These are phyloP conservation scores for Ambispora gerdemannii DNA, from an alignment of 192 early-diverging fungal species.

Conservation along the genomic window DNA sequence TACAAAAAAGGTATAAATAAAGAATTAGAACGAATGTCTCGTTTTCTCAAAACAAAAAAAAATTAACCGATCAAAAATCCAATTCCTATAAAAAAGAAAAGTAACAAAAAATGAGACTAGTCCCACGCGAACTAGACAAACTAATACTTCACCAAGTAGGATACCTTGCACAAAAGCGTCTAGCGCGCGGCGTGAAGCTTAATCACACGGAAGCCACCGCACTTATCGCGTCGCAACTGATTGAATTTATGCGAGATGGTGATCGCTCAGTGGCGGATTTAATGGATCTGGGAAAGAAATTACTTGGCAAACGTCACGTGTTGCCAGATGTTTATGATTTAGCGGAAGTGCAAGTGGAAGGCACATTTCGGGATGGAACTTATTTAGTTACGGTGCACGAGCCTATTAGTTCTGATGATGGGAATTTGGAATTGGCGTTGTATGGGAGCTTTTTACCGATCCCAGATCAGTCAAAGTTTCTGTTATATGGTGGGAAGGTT, in stretches of 20 bases:
- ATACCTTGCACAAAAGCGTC: conserved; percentile 81
- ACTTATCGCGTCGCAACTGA: conserved; percentile 80
- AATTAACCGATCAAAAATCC: too few relatives aligned
- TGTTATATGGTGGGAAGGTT: conserved; percentile 41
- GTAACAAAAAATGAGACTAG: conserved; percentile 59
- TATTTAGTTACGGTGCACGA: conserved; percentile 93
- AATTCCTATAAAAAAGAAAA: too few relatives aligned
- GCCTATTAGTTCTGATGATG: conserved; percentile 81
- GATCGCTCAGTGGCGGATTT: conserved; percentile 80
- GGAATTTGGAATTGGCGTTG: conserved; percentile 78
- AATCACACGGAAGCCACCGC: conserved; percentile 87
- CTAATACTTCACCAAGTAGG: conserved; percentile 87
- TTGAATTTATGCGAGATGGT: conserved; percentile 91
- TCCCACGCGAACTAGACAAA: conserved; percentile 93
- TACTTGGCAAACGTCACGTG: conserved; percentile 87
- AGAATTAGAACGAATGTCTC: too few relatives aligned
- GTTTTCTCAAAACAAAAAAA: too few relatives aligned
- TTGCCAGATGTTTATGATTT: conserved; percentile 66
- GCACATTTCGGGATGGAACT: conserved; percentile 90
- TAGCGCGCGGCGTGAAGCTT: conserved; percentile 83
- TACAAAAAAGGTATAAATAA: too few relatives aligned
- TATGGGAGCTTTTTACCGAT: conserved; percentile 85
- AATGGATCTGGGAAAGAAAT: conserved; percentile 80
- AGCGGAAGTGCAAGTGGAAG: conserved; percentile 85
- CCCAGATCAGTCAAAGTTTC: conserved; percentile 56